Evolutionary conservation across 108 stramenopile species (phyloP).

Genomic region (Pelagomonas calceolata): DNA sequence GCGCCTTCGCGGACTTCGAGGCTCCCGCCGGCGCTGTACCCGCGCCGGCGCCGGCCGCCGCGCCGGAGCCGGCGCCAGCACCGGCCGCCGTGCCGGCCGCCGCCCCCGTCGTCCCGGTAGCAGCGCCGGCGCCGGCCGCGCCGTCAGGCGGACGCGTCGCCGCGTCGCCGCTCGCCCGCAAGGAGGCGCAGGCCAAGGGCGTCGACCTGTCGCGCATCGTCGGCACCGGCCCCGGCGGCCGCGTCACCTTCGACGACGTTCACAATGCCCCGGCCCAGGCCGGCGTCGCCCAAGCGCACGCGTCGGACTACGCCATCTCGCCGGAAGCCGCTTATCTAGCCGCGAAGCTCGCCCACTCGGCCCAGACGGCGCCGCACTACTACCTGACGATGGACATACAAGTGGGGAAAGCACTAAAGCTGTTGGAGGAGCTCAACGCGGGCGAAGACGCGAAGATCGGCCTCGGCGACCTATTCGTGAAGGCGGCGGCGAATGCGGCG

Average conservation of each 20-base stretch:
- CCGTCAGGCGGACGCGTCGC: constrained; percentile 59
- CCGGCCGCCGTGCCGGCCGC: constrained; percentile 19
- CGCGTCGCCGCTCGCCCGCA: constrained; percentile 78
- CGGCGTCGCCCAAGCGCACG: constrained; percentile 25
- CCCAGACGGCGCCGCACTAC: constrained; percentile 88
- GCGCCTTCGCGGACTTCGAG: constrained; percentile 33
- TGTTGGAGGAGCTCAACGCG: constrained; percentile 65
- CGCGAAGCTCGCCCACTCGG: constrained; percentile 58
- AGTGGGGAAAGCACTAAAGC: constrained; percentile 60
- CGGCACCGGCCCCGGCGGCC: constrained; percentile 86
- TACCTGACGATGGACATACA: constrained; percentile 85
- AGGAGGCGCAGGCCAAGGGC: constrained; percentile 68
- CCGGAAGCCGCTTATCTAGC: constrained; percentile 52
- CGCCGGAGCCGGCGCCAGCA: constrained; percentile 14
- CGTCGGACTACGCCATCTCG: constrained; percentile 32
- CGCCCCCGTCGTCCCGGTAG: constrained; percentile 12
- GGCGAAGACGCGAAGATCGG: constrained; percentile 54
- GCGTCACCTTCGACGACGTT: constrained; percentile 80
- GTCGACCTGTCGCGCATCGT: constrained; percentile 48
- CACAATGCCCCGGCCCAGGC: constrained; percentile 14
- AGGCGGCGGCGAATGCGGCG: constrained; percentile 74
- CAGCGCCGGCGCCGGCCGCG: constrained; percentile 7
- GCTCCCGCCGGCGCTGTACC: constrained; percentile 25
- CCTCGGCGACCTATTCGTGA: constrained; percentile 79
- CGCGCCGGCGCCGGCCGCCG: constrained; percentile 25